Percentiles rank a stretch among this genome's conserved stretches.
These are phyloP conservation scores for Coriaria nepalensis DNA, from an alignment of 306 rosid species.

Conservation along the genomic window DNA sequence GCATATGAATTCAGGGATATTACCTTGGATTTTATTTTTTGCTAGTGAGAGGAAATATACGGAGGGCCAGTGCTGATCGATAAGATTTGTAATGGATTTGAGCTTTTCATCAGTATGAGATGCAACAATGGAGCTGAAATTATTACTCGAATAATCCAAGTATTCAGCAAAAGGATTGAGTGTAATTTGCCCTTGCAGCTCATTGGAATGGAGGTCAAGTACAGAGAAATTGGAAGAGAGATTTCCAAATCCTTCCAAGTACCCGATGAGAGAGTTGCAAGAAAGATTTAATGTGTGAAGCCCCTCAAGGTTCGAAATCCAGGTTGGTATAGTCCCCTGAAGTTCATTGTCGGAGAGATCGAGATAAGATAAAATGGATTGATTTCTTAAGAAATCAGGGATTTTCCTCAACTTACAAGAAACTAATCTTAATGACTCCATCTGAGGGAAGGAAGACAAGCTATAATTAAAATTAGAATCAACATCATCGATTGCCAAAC, in stretches of 20 bases:
- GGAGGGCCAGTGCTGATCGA: no score
- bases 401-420: constrained; percentile 1
- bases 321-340: constrained; percentile 15
- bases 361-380: fast-evolving
- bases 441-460: not conserved
- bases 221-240: not conserved
- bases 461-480: not conserved
- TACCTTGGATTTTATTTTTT: constrained; percentile 6
- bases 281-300: constrained; percentile 26
- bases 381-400: constrained; percentile 16
- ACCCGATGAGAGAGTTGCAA: constrained; percentile 4
- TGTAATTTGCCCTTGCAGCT: constrained; percentile 15
- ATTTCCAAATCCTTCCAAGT: constrained; percentile 2
- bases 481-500: not conserved
- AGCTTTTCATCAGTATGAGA: not conserved
- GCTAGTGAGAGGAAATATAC: constrained; percentile 28
- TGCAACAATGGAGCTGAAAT: constrained; percentile 12
- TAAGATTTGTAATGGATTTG: no score
- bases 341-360: constrained; percentile 30
- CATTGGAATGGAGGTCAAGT: constrained; percentile 30
- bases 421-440: constrained; percentile 10
- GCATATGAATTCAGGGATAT: constrained; percentile 24
- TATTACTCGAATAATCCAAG: constrained; percentile 19
- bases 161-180: not conserved
- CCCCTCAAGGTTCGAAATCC: constrained; percentile 12